Base-by-base conservation (phyloP, 768 basidiomycete species). In the Agrocybe praecox region DNA sequence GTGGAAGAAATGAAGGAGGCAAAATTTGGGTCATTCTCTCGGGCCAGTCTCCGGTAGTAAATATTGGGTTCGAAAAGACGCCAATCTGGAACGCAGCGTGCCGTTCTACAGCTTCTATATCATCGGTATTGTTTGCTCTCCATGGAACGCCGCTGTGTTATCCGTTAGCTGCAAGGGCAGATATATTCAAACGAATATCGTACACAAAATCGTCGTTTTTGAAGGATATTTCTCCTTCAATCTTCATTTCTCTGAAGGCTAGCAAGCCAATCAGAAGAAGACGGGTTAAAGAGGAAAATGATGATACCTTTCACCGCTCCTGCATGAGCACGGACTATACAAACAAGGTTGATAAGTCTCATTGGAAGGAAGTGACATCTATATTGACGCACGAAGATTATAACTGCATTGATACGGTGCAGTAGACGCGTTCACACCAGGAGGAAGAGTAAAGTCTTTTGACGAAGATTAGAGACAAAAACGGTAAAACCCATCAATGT, bases 151-250 rank as follows among this genome's bases (percentile, higher is more conserved):
- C 78, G 15, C 80, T 80, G 43, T 32, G 32, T n/a, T 8, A 21
- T 32, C 17, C 15, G 48, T 10, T 23, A 42, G 19, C 34, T 36
- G 3, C 6, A 18, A 49, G 3, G n/a, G 2, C 24, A 33, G 40
- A 5, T 9, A n/a, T 18, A 19, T 17, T 12, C 22, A 32, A 24
- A 11, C 7, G 6, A 18, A 32, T 32, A 6, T 34, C 42, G 6
- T 47, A 79, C 80, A 79, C 73, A 50, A 74, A 80, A 62, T 82
- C 79, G 58, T 82, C 80, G 57, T 78, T 81, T 65, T 84, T 84
- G 66, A 81, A 78, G 0, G 80, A 71, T 24, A 84, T 83, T 60
- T 81, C 77, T n/a, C 81, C 81, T 46, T 72, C 54, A n/a, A 80
- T 80, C 18, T 73, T 73, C 74, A 82, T 73, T 46, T 70, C 68